Evolutionary conservation across 1,284 basidiomycete genomes (phyloP).

Genomic region (Cryptococcus sp.): DNA sequence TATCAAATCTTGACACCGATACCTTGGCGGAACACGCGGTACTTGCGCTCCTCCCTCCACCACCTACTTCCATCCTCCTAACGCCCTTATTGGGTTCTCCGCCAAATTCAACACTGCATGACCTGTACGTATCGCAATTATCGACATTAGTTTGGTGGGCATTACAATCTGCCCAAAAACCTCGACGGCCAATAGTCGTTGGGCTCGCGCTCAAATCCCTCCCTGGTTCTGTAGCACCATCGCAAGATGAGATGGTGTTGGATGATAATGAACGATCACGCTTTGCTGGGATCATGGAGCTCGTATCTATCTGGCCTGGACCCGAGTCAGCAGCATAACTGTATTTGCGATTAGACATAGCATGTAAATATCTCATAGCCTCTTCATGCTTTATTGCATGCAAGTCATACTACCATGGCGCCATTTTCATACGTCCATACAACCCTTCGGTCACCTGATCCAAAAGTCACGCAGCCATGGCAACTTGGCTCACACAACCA

Average conservation of each 20-base stretch:
- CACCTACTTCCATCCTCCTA: constrained; percentile 70
- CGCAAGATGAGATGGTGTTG: constrained; percentile 33
- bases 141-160: constrained; percentile 76
- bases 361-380: no score
- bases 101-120: constrained; percentile 66
- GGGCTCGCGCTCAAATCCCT: constrained; percentile 44
- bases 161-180: constrained; percentile 52
- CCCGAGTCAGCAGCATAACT: constrained; percentile 7
- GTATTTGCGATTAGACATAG: no score
- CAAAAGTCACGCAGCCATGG: no score
- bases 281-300: constrained; percentile 68
- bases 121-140: constrained; percentile 80
- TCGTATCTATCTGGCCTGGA: constrained; percentile 59
- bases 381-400: no score
- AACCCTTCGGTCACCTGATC: neutral
- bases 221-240: constrained; percentile 55
- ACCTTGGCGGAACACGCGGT: no score
- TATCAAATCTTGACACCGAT: constrained; percentile 32
- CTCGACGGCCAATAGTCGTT: constrained; percentile 44
- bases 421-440: neutral
- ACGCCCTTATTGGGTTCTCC: constrained; percentile 72
- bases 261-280: constrained; percentile 57
- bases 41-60: constrained; percentile 63
- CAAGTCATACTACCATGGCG: no score
- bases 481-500: no score